These are phyloP conservation scores for Bacterosira constricta DNA, from an alignment of 108 stramenopile species.

Conservation along the genomic window DNA sequence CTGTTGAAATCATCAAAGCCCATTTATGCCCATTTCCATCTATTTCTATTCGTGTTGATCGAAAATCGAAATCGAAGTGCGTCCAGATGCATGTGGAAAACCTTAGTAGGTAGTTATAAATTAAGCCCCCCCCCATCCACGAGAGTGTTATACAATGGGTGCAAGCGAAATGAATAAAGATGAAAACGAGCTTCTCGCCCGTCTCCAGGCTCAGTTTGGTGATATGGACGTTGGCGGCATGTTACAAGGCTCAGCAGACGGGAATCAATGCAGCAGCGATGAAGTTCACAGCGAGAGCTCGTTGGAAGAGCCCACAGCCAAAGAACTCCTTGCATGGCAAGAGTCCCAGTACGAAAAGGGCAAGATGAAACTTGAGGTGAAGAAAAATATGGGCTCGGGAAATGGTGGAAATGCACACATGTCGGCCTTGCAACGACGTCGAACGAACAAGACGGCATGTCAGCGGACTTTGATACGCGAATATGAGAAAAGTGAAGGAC, in stretches of 20 bases:
- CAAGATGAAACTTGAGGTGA: slow-evolving; percentile 12
- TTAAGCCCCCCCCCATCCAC: too few species aligned
- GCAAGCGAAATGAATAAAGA: background rate
- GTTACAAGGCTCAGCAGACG: slow-evolving; percentile 8
- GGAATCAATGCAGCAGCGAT: background rate
- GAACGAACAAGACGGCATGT: slow-evolving; percentile 5
- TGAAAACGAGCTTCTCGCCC: slow-evolving; percentile 50
- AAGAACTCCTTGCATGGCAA: slow-evolving; percentile 71
- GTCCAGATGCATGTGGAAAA: too few species aligned
- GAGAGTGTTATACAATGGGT: too few species aligned
- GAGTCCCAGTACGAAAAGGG: slow-evolving; percentile 63
- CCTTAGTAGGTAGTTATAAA: too few species aligned
- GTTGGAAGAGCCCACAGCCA: slow-evolving; percentile 57
- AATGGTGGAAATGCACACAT: slow-evolving; percentile 3
- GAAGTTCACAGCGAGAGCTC: slow-evolving; percentile 27
- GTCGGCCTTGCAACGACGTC: slow-evolving; percentile 12
- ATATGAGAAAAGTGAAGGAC: slow-evolving; percentile 7
- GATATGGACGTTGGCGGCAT: slow-evolving; percentile 56
- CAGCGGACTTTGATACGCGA: slow-evolving; percentile 8
- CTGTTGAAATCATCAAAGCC: too few species aligned
- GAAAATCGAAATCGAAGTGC: too few species aligned
- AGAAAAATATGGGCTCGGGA: slow-evolving; percentile 12
- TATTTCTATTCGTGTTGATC: too few species aligned
- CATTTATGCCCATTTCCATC: too few species aligned
- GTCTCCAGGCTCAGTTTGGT: slow-evolving; percentile 66